phyloP scores from a whole-genome alignment of 805 yeast genomes.

The Metschnikowia borealis region DNA sequence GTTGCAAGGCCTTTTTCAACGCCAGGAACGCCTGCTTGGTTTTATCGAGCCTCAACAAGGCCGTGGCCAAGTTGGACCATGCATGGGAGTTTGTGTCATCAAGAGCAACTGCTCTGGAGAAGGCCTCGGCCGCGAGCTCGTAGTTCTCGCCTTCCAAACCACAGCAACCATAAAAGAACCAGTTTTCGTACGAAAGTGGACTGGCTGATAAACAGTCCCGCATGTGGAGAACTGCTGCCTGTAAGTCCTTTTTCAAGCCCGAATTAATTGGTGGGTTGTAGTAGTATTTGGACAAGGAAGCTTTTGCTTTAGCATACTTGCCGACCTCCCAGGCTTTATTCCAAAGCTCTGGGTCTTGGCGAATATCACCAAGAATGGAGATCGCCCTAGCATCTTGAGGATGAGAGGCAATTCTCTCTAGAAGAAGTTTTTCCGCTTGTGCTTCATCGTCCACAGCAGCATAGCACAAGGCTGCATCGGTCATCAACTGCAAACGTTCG shows the following conservation, averaged over 20 bases:
- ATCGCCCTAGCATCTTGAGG: slow-evolving; percentile 82
- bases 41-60: slow-evolving; percentile 62
- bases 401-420: slow-evolving; percentile 46
- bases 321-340: slow-evolving; percentile 83
- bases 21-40: slow-evolving; percentile 81
- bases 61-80: slow-evolving; percentile 90
- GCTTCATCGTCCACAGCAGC: slow-evolving; percentile 76
- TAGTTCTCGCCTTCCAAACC: slow-evolving; percentile 71
- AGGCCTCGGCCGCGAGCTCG: slow-evolving; percentile 84
- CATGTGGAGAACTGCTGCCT: slow-evolving; percentile 58
- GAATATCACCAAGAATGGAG: slow-evolving; percentile 82
- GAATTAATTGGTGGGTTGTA: slow-evolving; percentile 59
- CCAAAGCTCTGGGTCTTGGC: slow-evolving; percentile 75
- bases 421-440: slow-evolving; percentile 59
- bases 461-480: slow-evolving; percentile 86
- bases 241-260: slow-evolving; percentile 49
- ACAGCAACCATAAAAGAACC: slow-evolving; percentile 91
- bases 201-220: slow-evolving; percentile 69
- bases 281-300: slow-evolving; percentile 70
- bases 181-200: slow-evolving; percentile 73
- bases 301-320: slow-evolving; percentile 78
- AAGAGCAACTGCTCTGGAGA: slow-evolving; percentile 81
- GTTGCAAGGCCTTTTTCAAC: slow-evolving; percentile 69
- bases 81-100: slow-evolving; percentile 78
- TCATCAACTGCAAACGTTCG: slow-evolving; percentile 67